Evolutionary conservation across 371 early-diverging fungal genomes (phyloP), one percentile per base, ranked within the genome.

Genomic region (Massospora cicadina): DNA sequence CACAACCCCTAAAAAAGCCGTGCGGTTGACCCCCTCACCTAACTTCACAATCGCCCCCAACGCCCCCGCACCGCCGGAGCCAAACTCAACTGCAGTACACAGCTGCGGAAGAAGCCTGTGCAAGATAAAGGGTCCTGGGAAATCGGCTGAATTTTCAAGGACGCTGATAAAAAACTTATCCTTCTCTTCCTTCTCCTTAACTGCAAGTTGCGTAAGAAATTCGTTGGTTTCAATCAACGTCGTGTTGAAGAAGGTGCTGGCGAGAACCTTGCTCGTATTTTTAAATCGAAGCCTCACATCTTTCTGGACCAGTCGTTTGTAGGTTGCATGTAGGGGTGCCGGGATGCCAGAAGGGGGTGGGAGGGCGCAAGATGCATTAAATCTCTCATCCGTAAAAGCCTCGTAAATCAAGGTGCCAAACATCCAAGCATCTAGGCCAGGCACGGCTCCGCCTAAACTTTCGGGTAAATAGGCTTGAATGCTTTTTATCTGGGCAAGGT

Each of bases 21-120:
- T 77, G 30, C 78, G 79, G 33, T 77, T 74, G 32, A 97, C 72
- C 17, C 75, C 75, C 0, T 80, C 74, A 1, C 92, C 92, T 56
- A 97, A 88, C 67, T 89, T 88, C 3, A 93, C 72, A 54, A 96
- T 89, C 0, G 88, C 86, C 58, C 75, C 71, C 23, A 96, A 74
- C 0, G 89, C 91, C 64, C 86, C 89, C 25, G 91, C 83, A 5
- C 90, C 93, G 2, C 79, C 84, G 7, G 88, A 86, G n/a, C 94
- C 97, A 75, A 85, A 94, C 67, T 93, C 95, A 63, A 95, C 78
- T 0, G 92, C 83, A 31, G 90, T 87, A 32, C 90, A 74, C 27
- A 97, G 77, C 70, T 93, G 93, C 0, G 96, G 96, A 66, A 91
- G 70, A 43, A 91, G 76, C 73, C 95, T 96, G 79, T 88, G 81